These are phyloP conservation scores for Moricandia arvensis DNA, from an alignment of 345 rosid species.

Conservation along the genomic window DNA sequence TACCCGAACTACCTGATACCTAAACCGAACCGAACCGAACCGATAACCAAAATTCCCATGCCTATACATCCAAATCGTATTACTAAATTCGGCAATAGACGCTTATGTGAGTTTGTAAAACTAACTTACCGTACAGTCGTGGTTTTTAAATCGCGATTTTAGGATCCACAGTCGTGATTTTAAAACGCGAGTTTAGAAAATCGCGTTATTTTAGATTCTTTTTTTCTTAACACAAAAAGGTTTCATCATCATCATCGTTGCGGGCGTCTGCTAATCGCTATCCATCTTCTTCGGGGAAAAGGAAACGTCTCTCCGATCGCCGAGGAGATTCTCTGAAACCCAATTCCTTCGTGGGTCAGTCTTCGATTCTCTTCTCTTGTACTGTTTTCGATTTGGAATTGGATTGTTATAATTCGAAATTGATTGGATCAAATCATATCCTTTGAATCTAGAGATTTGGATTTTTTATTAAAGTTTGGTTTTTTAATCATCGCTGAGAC, in stretches of 20 bases:
- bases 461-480: neutral
- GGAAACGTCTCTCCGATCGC: too few species aligned
- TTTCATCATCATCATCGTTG: too few species aligned
- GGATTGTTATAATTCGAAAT: neutral
- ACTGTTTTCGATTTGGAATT: conserved; percentile 11
- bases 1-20: too few species aligned
- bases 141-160: neutral
- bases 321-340: too few species aligned
- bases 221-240: neutral
- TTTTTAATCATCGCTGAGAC: too few species aligned
- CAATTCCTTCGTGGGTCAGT: neutral
- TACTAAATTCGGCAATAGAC: too few species aligned
- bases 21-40: too few species aligned
- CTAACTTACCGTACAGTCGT: neutral
- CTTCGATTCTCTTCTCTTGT: conserved; percentile 2
- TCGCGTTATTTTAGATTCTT: neutral
- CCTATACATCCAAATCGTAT: too few species aligned
- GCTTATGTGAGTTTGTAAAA: too few species aligned
- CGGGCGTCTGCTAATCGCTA: too few species aligned
- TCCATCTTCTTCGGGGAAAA: too few species aligned
- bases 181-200: neutral
- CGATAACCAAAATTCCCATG: too few species aligned
- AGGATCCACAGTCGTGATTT: neutral
- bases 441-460: conserved; percentile 7
- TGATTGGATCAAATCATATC: neutral